Base-by-base conservation (phyloP, 2,329 filamentous ascomycete species). In the Stemphylium lycopersici region DNA sequence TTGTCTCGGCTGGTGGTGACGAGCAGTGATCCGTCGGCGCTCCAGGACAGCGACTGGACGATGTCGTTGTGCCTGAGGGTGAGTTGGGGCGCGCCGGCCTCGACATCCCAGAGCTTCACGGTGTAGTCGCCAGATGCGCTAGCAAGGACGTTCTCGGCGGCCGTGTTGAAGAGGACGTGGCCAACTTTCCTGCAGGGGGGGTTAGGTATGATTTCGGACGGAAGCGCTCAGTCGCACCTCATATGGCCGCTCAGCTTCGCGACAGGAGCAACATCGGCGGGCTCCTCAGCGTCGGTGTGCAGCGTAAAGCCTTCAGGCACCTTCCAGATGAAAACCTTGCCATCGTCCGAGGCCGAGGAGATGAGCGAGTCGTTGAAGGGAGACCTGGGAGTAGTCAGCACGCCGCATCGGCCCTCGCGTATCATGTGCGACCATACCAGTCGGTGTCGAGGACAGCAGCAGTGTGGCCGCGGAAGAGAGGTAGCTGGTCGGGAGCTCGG, bases 1-100 rank as follows among this genome's bases (percentile, higher is more conserved):
- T 99, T 99, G 84, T 99, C 95, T 70, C 95, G 87, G 58, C 92
- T 96, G 7, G 95, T 98, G 6, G 95, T 98, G 43, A 90, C 93
- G 56, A 99, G 80, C 74, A 95, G 83, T 52, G 87, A 87, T 56
- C 95, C 95, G 66, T 90, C 89, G 61, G 92, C 91, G 77, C 90
- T 97, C 93, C 93, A 99, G 26, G 93, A 96, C 68, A 98, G 82
- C 59, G 91, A 96, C 78, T 98, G 95, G 34, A 98, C 90, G 63
- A 97, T 93, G 69, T 99, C 95, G 61, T 84, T 86, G 76, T 97
- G 90, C 78, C 90, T 93, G 58, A 99, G 84, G 2, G 86, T 87
- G 47, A 93, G 81, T 66, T 88, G 87, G 2, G 90, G 73, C 65
- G 90, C 86, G 53, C 90, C 91, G 29, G 90, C 87, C 73, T 87